Evolutionary conservation across 805 yeast species (phyloP).

Genomic region (Candida sakaeoensis): DNA sequence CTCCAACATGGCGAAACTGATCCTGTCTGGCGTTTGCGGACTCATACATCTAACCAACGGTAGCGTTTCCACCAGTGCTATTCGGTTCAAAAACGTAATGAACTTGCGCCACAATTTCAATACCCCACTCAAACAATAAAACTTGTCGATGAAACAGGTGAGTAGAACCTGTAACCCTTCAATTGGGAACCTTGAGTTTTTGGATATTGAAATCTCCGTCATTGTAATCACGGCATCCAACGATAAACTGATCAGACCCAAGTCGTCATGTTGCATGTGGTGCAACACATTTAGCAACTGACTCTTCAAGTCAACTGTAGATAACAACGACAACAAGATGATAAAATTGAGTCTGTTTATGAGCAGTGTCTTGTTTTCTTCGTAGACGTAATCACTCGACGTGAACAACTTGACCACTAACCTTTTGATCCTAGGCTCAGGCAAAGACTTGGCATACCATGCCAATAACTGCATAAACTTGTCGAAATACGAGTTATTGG

Average conservation of each 20-base stretch:
- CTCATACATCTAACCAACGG: constrained; percentile 1
- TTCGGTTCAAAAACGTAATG: neutral
- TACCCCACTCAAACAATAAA: constrained; percentile 15
- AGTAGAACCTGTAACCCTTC: constrained; percentile 17
- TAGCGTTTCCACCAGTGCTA: constrained; percentile 2
- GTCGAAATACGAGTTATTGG: constrained; percentile 29
- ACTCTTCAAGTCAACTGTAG: constrained; percentile 28
- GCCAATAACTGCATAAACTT: constrained; percentile 34
- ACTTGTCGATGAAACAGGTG: constrained; percentile 11
- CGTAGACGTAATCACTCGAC: constrained; percentile 34
- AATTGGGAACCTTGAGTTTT: constrained; percentile 16
- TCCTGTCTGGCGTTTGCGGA: constrained; percentile 4
- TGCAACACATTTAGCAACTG: constrained; percentile 27
- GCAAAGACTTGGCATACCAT: constrained; percentile 26
- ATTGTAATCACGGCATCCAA: constrained; percentile 19
- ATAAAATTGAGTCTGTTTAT: constrained; percentile 36
- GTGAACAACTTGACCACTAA: constrained; percentile 34
- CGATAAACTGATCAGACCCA: constrained; percentile 19
- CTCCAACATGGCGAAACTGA: constrained; percentile 2
- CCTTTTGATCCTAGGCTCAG: constrained; percentile 20
- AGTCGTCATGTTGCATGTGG: constrained; percentile 21
- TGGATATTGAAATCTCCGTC: constrained; percentile 15
- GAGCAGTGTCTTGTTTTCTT: constrained; percentile 27
- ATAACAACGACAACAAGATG: constrained; percentile 29
- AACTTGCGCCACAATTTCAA: constrained; percentile 16